These are phyloP conservation scores for Lachnellula cervina DNA, from an alignment of 2,329 filamentous ascomycete genomes.

Conservation along the genomic window DNA sequence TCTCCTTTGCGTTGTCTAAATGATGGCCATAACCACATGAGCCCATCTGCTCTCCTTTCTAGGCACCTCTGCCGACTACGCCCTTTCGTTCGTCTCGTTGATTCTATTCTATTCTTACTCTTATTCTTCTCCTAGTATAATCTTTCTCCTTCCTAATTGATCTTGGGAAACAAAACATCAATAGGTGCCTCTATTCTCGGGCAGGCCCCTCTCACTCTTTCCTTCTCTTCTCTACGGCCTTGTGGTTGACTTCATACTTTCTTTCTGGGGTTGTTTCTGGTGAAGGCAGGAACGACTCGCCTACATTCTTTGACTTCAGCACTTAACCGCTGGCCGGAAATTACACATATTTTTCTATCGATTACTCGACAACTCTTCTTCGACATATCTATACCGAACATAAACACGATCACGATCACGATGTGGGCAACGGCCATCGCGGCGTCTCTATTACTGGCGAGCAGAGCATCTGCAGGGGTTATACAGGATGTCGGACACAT, in stretches of 20 bases:
- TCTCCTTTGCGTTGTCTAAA: slow-evolving; percentile 1
- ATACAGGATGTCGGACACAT: slow-evolving; percentile 20
- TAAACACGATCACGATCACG: slow-evolving; percentile 14
- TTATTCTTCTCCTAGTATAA: slow-evolving; percentile 14
- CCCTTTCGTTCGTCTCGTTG: slow-evolving; percentile 4
- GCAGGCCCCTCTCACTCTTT: slow-evolving; percentile 23
- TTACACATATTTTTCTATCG: slow-evolving; percentile 10
- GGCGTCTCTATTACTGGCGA: slow-evolving; percentile 22
- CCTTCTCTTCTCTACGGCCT: slow-evolving; percentile 18
- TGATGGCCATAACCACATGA: slow-evolving; percentile 12
- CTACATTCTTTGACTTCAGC: slow-evolving; percentile 17
- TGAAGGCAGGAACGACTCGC: slow-evolving; percentile 14
- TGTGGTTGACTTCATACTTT: slow-evolving; percentile 8
- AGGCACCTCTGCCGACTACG: slow-evolving; percentile 2
- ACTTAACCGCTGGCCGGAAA: slow-evolving; percentile 24
- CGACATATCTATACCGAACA: background rate
- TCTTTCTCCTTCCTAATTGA: slow-evolving; percentile 7
- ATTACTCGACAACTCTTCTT: background rate
- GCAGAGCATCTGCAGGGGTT: slow-evolving; percentile 25
- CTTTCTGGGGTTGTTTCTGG: slow-evolving; percentile 8
- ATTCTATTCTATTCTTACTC: slow-evolving; percentile 7
- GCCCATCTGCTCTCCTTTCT: background rate
- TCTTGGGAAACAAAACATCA: slow-evolving; percentile 22
- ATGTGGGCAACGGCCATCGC: slow-evolving; percentile 19
- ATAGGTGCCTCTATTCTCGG: slow-evolving; percentile 18